These are phyloP conservation scores for Peniophora sp. DNA, from an alignment of 1,284 basidiomycete genomes.

Conservation along the genomic window DNA sequence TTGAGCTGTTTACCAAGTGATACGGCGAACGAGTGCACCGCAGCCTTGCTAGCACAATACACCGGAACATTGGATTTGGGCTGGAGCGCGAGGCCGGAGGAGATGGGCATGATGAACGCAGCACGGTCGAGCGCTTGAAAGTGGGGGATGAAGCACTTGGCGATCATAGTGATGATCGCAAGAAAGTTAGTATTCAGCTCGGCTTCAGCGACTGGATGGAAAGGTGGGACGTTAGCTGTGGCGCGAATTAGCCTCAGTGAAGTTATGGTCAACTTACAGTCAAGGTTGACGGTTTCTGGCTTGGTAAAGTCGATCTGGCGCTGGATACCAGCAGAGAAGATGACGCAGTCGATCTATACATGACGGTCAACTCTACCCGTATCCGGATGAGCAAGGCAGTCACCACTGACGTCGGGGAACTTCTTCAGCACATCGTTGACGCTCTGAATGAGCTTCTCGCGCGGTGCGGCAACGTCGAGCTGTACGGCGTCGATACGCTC, in stretches of 20 bases:
- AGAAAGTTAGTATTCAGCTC: slow-evolving; percentile 55
- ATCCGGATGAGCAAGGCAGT: background rate
- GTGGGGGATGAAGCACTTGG: slow-evolving; percentile 45
- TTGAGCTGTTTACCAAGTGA: slow-evolving; percentile 36
- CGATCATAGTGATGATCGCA: slow-evolving; percentile 41
- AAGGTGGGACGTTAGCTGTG: background rate
- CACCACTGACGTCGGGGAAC: slow-evolving; percentile 38
- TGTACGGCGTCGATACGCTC: slow-evolving; percentile 29
- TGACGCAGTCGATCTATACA: slow-evolving; percentile 40
- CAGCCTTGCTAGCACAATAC: slow-evolving; percentile 57
- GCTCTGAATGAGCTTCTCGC: slow-evolving; percentile 31
- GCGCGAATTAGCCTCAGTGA: background rate
- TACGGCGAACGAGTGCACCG: slow-evolving; percentile 46
- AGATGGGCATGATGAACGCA: slow-evolving; percentile 44
- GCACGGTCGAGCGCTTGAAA: slow-evolving; percentile 39
- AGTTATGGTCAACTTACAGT: slow-evolving; percentile 24
- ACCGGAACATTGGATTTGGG: slow-evolving; percentile 35
- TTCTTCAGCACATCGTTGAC: slow-evolving; percentile 29
- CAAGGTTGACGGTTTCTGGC: slow-evolving; percentile 37
- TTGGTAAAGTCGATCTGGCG: slow-evolving; percentile 41
- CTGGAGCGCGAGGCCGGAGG: slow-evolving; percentile 41
- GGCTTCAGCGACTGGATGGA: slow-evolving; percentile 29
- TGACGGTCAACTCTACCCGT: slow-evolving; percentile 13
- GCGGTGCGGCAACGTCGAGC: slow-evolving; percentile 34
- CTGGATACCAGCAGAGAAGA: slow-evolving; percentile 48